Conservation (phyloP, 345 rosid genomes). For the Populus euphratica region DNA sequence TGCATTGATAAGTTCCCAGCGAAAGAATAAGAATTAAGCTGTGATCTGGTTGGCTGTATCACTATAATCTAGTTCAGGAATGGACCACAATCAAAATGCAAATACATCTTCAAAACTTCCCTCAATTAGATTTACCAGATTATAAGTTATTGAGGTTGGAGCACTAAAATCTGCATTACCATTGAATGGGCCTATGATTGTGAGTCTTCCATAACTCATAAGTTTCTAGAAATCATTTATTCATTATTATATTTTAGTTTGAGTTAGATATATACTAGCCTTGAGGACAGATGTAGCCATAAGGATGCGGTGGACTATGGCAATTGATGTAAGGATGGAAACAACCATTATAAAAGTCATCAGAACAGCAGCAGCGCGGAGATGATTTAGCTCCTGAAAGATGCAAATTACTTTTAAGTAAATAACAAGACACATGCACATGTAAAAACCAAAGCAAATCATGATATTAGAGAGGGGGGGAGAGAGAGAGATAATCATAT, state of each 20-base stretch:
- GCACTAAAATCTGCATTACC: neutral
- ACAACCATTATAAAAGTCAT: conserved; percentile 75
- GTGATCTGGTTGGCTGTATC: no score
- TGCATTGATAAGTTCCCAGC: no score
- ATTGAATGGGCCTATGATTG: neutral
- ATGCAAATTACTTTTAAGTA: conserved; percentile 13
- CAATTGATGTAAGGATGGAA: conserved; percentile 80
- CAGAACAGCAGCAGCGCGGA: conserved; percentile 64
- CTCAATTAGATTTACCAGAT: neutral
- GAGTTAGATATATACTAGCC: conserved; percentile 42
- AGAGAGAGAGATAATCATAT: neutral
- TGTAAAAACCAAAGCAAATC: neutral
- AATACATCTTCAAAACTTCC: neutral
- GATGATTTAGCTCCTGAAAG: conserved; percentile 77
- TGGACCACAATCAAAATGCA: no score
- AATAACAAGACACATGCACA: neutral
- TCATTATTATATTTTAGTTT: neutral
- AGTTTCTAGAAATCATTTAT: neutral
- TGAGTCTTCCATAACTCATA: neutral
- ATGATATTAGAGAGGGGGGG: neutral
- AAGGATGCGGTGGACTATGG: conserved; percentile 85
- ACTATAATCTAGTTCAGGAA: no score
- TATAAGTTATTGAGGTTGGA: neutral
- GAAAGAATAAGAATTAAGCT: no score
- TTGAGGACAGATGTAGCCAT: conserved; percentile 97